A percentile compares a stretch with the other conserved stretches of the same genome.
Evolutionary conservation across 345 rosid species (phyloP).

Genomic region (Gossypium longicalyx): DNA sequence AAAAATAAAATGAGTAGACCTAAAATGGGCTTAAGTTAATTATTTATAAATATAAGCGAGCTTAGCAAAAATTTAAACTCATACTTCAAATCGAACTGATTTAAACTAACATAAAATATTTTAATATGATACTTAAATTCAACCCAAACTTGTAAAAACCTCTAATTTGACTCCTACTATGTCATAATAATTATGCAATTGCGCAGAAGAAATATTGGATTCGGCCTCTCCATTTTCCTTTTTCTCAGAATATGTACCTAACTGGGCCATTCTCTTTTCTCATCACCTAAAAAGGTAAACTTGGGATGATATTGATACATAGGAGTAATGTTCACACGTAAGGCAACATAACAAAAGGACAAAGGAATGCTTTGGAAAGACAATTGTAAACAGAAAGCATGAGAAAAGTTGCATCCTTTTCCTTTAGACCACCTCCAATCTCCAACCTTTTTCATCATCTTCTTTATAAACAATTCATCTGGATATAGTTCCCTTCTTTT

Average conservation of each 20-base stretch:
- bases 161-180: too few species aligned
- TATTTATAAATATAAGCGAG: too few species aligned
- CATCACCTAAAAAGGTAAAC: background rate
- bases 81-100: too few species aligned
- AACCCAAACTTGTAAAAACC: too few species aligned
- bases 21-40: too few species aligned
- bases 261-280: background rate
- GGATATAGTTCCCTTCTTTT: background rate
- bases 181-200: too few species aligned
- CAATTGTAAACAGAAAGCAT: background rate
- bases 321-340: slow-evolving; percentile 7
- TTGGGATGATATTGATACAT: background rate
- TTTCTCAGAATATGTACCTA: background rate
- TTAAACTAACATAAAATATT: too few species aligned
- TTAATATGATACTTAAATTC: too few species aligned
- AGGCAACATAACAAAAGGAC: background rate
- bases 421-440: background rate
- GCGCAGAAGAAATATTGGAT: background rate
- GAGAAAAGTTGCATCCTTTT: background rate
- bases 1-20: too few species aligned
- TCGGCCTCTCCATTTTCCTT: background rate
- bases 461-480: background rate
- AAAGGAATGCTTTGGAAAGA: background rate
- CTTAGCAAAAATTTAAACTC: too few species aligned
- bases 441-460: background rate